Evolutionary conservation across 106 monocot species (phyloP).

Genomic region (Amphibolis antarctica): DNA sequence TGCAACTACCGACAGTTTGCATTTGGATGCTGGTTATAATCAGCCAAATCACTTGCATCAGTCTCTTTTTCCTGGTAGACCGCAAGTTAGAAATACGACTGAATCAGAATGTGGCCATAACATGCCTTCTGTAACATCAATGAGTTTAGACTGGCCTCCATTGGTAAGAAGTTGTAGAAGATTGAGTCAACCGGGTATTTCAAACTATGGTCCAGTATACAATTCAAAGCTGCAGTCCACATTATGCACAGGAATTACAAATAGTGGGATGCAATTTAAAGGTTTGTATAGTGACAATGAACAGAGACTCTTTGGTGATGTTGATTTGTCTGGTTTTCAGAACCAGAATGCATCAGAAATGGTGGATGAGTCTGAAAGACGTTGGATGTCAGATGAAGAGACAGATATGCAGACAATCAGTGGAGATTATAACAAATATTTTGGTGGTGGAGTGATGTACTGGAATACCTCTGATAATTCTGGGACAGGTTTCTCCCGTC

Average conservation of each 20-base stretch:
- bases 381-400: constrained; percentile 94
- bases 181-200: constrained; percentile 29
- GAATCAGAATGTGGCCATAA: constrained; percentile 34
- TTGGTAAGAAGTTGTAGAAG: constrained; percentile 56
- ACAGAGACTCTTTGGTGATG: constrained; percentile 31
- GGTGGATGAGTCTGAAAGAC: constrained; percentile 65
- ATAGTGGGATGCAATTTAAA: constrained; percentile 31
- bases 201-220: constrained; percentile 38
- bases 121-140: constrained; percentile 41
- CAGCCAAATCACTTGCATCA: constrained; percentile 34
- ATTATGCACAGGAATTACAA: constrained; percentile 30
- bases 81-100: constrained; percentile 28
- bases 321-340: constrained; percentile 39
- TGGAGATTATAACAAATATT: constrained; percentile 84
- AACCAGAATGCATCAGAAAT: constrained; percentile 43
- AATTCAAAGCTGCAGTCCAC: constrained; percentile 34
- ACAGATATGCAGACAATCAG: constrained; percentile 36
- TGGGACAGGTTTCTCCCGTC: constrained; percentile 67
- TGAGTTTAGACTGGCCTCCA: constrained; percentile 85
- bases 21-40: constrained; percentile 70
- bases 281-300: constrained; percentile 34
- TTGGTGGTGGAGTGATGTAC: constrained; percentile 99
- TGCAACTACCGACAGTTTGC: constrained; percentile 51
- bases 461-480: constrained; percentile 90
- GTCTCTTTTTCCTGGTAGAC: constrained; percentile 35